Evolutionary conservation across 2,329 filamentous ascomycete species (phyloP).

Genomic region (Cytospora mali): DNA sequence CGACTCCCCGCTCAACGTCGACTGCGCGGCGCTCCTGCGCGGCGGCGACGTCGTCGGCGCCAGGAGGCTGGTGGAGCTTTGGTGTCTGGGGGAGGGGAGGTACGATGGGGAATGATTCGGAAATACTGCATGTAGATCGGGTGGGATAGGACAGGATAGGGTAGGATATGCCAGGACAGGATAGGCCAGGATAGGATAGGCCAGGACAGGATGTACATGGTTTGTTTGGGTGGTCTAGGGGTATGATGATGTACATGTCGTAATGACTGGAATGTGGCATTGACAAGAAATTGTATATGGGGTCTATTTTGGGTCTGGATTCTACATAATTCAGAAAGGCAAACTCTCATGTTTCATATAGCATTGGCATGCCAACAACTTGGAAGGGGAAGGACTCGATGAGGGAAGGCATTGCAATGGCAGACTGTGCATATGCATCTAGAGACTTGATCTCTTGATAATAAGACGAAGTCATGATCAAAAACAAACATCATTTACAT

Average conservation of each 20-base stretch:
- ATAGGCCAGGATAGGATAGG: not conserved
- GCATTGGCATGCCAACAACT: not conserved
- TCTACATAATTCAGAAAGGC: not conserved
- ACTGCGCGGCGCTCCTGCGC: constrained; percentile 71
- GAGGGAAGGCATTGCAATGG: not conserved
- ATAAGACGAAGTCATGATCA: constrained; percentile 3
- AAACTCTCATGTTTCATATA: not conserved
- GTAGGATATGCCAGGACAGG: not conserved
- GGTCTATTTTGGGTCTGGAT: not conserved
- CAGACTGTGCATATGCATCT: not conserved
- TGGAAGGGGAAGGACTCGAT: not conserved
- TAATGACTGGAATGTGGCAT: not conserved
- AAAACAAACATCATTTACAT: not conserved
- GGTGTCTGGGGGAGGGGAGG: constrained; percentile 56
- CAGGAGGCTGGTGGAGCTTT: constrained; percentile 71
- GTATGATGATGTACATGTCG: not conserved
- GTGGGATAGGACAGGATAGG: not conserved
- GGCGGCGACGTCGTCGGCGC: constrained; percentile 70
- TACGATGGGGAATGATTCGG: constrained; percentile 45
- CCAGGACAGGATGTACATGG: not conserved
- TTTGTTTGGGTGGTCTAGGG: not conserved
- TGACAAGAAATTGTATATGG: not conserved
- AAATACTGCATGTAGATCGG: no score
- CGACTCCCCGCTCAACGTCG: constrained; percentile 78
- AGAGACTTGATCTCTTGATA: not conserved